Conservation (phyloP, 2,329 filamentous ascomycete genomes). For the Orbilia ellipsospora region DNA sequence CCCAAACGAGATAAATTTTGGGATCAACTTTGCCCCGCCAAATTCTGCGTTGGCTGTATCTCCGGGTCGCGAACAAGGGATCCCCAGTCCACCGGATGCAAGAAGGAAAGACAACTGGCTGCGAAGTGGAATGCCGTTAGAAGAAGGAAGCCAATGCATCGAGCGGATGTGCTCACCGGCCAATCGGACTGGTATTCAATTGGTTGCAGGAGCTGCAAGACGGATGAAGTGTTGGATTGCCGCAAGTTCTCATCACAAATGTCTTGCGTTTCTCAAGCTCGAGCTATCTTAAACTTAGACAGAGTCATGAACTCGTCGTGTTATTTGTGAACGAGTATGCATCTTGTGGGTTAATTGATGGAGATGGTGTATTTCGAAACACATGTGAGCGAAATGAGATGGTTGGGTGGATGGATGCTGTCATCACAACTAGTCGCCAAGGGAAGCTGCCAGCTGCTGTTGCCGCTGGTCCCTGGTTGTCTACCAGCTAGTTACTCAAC, state of each 20-base stretch:
- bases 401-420: too few relatives aligned
- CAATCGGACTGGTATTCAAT: slow-evolving; percentile 7
- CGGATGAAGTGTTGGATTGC: not conserved
- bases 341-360: too few relatives aligned
- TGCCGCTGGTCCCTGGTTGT: not conserved
- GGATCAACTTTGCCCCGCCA: slow-evolving; percentile 17
- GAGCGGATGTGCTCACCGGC: slow-evolving; percentile 7
- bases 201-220: not conserved
- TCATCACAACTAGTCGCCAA: too few relatives aligned
- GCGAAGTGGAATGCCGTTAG: slow-evolving; percentile 19
- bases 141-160: slow-evolving; percentile 3
- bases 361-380: too few relatives aligned
- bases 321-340: too few relatives aligned
- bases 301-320: too few relatives aligned
- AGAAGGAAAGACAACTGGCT: slow-evolving; percentile 48
- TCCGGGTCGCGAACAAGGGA: slow-evolving; percentile 34
- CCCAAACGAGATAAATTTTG: slow-evolving; percentile 44
- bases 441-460: not conserved
- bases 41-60: slow-evolving; percentile 38
- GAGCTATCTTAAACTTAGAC: too few relatives aligned
- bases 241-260: not conserved
- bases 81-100: slow-evolving; percentile 31
- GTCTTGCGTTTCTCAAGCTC: not conserved
- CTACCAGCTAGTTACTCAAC: not conserved
- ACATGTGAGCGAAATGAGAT: too few relatives aligned